Percentiles rank a stretch among this genome's conserved stretches.
phyloP scores from a whole-genome alignment of 371 early-diverging fungal genomes.

The Mortierella sp. region DNA sequence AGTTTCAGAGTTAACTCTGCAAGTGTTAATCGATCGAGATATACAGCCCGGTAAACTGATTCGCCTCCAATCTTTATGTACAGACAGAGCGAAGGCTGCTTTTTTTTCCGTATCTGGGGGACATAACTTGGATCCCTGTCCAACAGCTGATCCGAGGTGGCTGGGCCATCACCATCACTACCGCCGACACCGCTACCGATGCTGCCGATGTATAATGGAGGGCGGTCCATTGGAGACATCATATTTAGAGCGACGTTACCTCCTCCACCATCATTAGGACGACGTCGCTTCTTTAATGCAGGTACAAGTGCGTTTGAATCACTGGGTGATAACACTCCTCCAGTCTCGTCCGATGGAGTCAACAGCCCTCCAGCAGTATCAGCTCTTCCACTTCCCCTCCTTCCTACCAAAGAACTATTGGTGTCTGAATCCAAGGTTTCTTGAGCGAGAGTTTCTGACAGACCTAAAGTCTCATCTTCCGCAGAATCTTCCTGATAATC shows the following conservation, averaged over 20 bases:
- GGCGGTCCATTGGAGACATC: not conserved
- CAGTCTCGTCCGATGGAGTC: not conserved
- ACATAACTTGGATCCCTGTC: constrained; percentile 57
- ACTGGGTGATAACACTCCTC: not conserved
- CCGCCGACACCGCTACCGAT: not conserved
- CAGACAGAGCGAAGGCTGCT: constrained; percentile 56
- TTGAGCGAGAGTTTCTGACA: constrained; percentile 47
- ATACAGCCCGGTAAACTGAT: constrained; percentile 61
- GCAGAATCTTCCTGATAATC: constrained; percentile 48
- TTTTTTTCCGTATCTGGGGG: constrained; percentile 55
- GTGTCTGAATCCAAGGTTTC: constrained; percentile 20
- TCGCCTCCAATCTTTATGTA: constrained; percentile 62
- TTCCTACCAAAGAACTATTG: not conserved
- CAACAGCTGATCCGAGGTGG: constrained; percentile 30
- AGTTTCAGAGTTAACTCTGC: constrained; percentile 60
- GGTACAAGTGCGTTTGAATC: constrained; percentile 23
- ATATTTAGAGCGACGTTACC: not conserved
- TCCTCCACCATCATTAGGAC: constrained; percentile 11
- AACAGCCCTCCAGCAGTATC: not conserved
- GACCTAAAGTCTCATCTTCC: constrained; percentile 54
- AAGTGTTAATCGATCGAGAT: constrained; percentile 61
- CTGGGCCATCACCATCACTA: too few relatives aligned
- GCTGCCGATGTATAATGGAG: too few relatives aligned
- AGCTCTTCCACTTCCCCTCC: not conserved
- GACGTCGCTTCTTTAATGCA: constrained; percentile 31